Evolutionary conservation across 352 stramenopile genomes (phyloP).

Genomic region (Achlya hypogyna): DNA sequence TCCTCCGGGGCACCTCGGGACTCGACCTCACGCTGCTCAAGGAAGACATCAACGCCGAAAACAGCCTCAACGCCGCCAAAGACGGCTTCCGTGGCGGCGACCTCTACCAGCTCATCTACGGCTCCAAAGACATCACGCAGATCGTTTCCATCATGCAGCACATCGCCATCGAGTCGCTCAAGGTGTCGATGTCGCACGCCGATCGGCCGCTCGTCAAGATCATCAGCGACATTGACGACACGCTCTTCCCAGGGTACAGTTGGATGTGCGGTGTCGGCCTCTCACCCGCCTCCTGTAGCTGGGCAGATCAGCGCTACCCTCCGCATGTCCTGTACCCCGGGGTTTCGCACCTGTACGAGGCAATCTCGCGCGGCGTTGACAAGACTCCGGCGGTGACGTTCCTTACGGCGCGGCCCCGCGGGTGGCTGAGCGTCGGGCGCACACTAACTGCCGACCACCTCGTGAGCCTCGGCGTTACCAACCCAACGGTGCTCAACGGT

Average conservation of each 20-base stretch:
- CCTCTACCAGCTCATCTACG: constrained; percentile 65
- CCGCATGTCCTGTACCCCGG: constrained; percentile 41
- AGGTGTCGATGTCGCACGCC: constrained; percentile 38
- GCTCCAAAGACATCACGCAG: constrained; percentile 71
- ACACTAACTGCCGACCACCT: constrained; percentile 76
- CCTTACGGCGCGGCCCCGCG: constrained; percentile 63
- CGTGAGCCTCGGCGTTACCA: constrained; percentile 59
- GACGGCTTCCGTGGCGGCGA: constrained; percentile 43
- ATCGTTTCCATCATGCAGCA: constrained; percentile 77
- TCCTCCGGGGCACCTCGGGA: constrained; percentile 58
- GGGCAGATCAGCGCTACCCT: constrained; percentile 15
- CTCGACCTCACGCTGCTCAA: constrained; percentile 66
- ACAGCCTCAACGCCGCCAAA: constrained; percentile 37
- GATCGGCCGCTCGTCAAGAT: constrained; percentile 58
- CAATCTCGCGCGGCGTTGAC: constrained; percentile 48
- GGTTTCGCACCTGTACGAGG: constrained; percentile 56
- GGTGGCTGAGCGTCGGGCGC: constrained; percentile 65
- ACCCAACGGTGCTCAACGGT: constrained; percentile 72
- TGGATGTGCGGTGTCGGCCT: neutral
- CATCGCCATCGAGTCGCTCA: constrained; percentile 65
- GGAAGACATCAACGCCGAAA: constrained; percentile 63
- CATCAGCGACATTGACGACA: constrained; percentile 83
- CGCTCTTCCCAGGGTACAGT: constrained; percentile 50
- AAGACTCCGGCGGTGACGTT: constrained; percentile 61
- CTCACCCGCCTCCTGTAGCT: neutral